These are phyloP conservation scores for Hygrophoropsis aurantiaca DNA, from an alignment of 768 basidiomycete genomes.

Conservation along the genomic window DNA sequence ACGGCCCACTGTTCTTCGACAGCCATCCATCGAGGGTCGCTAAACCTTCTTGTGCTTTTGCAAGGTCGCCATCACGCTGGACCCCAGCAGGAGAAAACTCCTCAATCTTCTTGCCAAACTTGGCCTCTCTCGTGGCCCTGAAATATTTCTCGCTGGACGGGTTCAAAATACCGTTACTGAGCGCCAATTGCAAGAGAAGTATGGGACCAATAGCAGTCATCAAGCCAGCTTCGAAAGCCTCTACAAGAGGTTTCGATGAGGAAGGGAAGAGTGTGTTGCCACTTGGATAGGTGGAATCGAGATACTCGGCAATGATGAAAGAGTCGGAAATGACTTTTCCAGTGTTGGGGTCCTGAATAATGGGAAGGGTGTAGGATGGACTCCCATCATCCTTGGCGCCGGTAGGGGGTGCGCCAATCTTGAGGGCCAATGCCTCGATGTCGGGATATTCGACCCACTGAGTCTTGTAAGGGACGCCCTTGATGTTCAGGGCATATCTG, in stretches of 20 bases:
- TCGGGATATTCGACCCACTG: slow-evolving; percentile 45
- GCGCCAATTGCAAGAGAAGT: slow-evolving; percentile 13
- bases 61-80: slow-evolving; percentile 24
- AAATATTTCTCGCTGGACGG: slow-evolving; percentile 31
- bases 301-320: slow-evolving; percentile 44
- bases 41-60: slow-evolving; percentile 23
- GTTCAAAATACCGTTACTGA: slow-evolving; percentile 17
- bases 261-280: slow-evolving; percentile 40
- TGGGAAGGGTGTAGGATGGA: slow-evolving; percentile 40
- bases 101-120: slow-evolving; percentile 32
- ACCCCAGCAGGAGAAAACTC: slow-evolving; percentile 33
- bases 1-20: slow-evolving; percentile 28
- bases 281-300: slow-evolving; percentile 41
- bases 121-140: slow-evolving; percentile 31
- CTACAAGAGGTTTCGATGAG: slow-evolving; percentile 39
- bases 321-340: slow-evolving; percentile 38
- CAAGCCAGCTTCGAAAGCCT: slow-evolving; percentile 32
- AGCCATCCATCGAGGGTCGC: slow-evolving; percentile 29
- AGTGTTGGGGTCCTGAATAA: slow-evolving; percentile 39
- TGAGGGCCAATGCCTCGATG: slow-evolving; percentile 32
- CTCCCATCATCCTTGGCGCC: slow-evolving; percentile 26
- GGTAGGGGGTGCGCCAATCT: slow-evolving; percentile 32
- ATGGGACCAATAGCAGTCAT: slow-evolving; percentile 9
- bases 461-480: slow-evolving; percentile 40
- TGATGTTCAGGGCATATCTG: slow-evolving; percentile 41